A percentile compares a stretch with the other conserved stretches of the same genome.
Evolutionary conservation across 768 basidiomycete species (phyloP).

Genomic region (Collybia mongolica): DNA sequence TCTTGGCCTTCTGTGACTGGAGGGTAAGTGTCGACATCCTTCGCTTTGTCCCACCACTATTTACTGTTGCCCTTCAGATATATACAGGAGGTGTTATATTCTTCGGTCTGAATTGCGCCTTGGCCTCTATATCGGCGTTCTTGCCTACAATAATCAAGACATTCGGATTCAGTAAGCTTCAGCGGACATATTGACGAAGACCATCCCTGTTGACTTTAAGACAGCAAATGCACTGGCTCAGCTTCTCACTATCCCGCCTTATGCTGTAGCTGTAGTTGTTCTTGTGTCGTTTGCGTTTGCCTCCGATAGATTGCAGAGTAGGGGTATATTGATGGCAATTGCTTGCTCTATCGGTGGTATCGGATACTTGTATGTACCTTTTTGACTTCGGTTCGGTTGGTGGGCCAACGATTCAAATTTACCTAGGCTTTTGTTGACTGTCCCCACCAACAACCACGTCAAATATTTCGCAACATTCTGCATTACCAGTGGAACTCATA

Average conservation of each 20-base stretch:
- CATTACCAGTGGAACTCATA: constrained; percentile 76
- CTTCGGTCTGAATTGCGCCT: constrained; percentile 73
- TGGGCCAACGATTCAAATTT: neutral
- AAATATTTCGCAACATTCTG: constrained; percentile 80
- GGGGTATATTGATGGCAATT: constrained; percentile 47
- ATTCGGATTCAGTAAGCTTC: constrained; percentile 63
- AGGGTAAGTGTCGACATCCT: constrained; percentile 38
- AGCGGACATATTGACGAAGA: neutral
- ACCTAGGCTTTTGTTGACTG: constrained; percentile 52
- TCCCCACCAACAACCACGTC: constrained; percentile 53
- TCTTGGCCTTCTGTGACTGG: constrained; percentile 70
- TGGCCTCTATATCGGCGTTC: constrained; percentile 82
- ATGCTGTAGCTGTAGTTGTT: constrained; percentile 68
- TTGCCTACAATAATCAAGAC: constrained; percentile 79
- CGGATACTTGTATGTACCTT: constrained; percentile 59
- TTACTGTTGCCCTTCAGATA: constrained; percentile 33
- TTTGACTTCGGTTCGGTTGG: neutral
- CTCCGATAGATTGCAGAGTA: constrained; percentile 66
- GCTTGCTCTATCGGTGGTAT: constrained; percentile 46
- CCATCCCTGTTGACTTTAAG: constrained; percentile 3
- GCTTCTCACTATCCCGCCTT: constrained; percentile 79
- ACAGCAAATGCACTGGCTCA: constrained; percentile 66
- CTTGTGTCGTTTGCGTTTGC: constrained; percentile 55
- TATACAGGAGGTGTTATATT: constrained; percentile 72
- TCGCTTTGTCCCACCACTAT: neutral